phyloP scores from a whole-genome alignment of 768 basidiomycete genomes.

The Dentipellis sp. region DNA sequence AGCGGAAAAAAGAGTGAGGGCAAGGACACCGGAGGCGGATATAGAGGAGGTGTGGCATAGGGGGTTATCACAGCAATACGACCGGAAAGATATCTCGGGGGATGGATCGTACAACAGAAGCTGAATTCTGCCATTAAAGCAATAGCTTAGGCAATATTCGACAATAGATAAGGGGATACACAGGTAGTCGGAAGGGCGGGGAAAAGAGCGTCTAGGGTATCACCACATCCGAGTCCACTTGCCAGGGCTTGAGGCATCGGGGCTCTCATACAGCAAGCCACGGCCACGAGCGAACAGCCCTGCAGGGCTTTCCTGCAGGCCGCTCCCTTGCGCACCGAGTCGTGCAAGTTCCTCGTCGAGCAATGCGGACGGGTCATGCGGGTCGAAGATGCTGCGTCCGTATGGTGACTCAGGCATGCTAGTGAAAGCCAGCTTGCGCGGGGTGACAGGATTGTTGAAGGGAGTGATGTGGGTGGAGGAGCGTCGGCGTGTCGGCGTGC shows the following conservation, averaged over 20 bases:
- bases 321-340: constrained; percentile 16
- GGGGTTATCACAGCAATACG: no score
- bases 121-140: no score
- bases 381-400: constrained; percentile 50
- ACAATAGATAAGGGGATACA: no score
- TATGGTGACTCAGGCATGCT: constrained; percentile 31
- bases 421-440: constrained; percentile 31
- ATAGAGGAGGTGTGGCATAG: no score
- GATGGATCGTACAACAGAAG: no score
- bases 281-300: constrained; percentile 56
- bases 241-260: constrained; percentile 49
- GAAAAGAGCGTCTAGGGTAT: background rate
- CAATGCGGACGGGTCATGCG: constrained; percentile 58
- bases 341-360: constrained; percentile 68
- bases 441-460: constrained; percentile 30
- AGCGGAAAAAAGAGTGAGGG: no score
- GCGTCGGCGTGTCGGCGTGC: constrained; percentile 39
- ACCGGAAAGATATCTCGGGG: no score
- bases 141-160: no score
- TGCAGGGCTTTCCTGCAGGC: constrained; percentile 48
- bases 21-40: no score
- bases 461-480: constrained; percentile 12
- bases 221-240: constrained; percentile 31
- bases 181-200: background rate
- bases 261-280: constrained; percentile 64